Percentiles rank a stretch among this genome's conserved stretches.
These are phyloP conservation scores for Suillus sp. DNA, from an alignment of 768 basidiomycete species.

Conservation along the genomic window DNA sequence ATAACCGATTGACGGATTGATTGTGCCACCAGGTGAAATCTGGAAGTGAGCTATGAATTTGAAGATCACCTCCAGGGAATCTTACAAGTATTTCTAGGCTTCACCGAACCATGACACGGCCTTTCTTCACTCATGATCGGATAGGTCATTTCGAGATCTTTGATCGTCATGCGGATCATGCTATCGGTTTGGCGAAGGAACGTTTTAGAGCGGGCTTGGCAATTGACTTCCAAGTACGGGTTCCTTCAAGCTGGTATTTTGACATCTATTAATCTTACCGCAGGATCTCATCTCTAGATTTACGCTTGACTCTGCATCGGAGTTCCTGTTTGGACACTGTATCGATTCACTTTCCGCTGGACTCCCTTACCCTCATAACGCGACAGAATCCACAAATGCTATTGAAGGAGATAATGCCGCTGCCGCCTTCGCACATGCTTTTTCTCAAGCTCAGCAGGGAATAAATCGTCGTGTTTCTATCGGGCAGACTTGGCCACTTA, in stretches of 20 bases:
- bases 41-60: conserved; percentile 55
- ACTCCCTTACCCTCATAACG: conserved; percentile 42
- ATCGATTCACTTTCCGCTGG: conserved; percentile 40
- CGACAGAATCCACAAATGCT: conserved; percentile 13
- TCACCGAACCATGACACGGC: conserved; percentile 68
- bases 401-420: conserved; percentile 18
- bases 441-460: conserved; percentile 35
- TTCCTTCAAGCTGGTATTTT: not conserved
- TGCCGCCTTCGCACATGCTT: conserved; percentile 37
- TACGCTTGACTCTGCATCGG: conserved; percentile 55
- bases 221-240: conserved; percentile 59
- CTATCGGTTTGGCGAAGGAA: conserved; percentile 44
- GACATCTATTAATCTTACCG: not conserved
- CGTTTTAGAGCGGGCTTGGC: conserved; percentile 50
- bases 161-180: conserved; percentile 52
- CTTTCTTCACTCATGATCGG: conserved; percentile 66
- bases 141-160: conserved; percentile 67
- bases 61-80: not conserved
- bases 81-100: conserved; percentile 40
- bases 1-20: conserved; percentile 11
- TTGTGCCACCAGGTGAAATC: conserved; percentile 49
- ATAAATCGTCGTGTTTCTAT: conserved; percentile 30
- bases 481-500: conserved; percentile 43
- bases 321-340: conserved; percentile 51
- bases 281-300: conserved; percentile 50